Conservation (phyloP, 1,139 yeast species). For the Saccharomycopsis crataegensis region DNA sequence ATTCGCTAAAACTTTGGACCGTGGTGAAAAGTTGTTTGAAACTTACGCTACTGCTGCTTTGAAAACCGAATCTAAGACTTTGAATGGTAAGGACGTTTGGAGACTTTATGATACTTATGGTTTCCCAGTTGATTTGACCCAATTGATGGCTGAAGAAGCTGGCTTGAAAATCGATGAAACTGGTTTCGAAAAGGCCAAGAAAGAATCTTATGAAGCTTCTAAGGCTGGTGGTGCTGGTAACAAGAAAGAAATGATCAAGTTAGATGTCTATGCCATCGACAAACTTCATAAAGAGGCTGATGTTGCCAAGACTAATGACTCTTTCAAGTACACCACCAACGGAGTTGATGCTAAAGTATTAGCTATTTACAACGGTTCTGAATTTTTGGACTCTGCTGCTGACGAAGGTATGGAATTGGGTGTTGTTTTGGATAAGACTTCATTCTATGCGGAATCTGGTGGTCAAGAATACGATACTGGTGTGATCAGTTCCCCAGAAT, state of each 20-base stretch:
- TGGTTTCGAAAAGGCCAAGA: constrained; percentile 85
- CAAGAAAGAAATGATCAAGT: constrained; percentile 53
- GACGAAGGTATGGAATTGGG: constrained; percentile 49
- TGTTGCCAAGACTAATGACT: constrained; percentile 81
- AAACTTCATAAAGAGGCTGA: constrained; percentile 46
- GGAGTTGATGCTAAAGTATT: constrained; percentile 56
- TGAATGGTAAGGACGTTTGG: constrained; percentile 96
- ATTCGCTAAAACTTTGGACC: constrained; percentile 88
- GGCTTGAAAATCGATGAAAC: constrained; percentile 88
- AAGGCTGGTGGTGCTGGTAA: constrained; percentile 76
- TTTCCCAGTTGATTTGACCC: constrained; percentile 95
- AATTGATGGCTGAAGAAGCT: constrained; percentile 98
- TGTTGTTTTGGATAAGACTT: constrained; percentile 76
- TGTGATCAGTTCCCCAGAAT: constrained; percentile 66
- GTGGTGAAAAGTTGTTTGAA: constrained; percentile 96
- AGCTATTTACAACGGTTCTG: constrained; percentile 63
- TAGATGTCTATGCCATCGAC: constrained; percentile 86
- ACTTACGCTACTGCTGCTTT: constrained; percentile 82
- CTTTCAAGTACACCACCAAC: constrained; percentile 61
- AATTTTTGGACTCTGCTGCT: constrained; percentile 38
- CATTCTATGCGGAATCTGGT: constrained; percentile 98
- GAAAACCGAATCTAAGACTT: constrained; percentile 63
- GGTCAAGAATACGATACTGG: constrained; percentile 98
- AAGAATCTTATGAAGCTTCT: constrained; percentile 88
- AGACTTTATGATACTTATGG: constrained; percentile 98